Conservation (phyloP, 2,329 filamentous ascomycete species). For the Stagonosporopsis tanaceti region DNA sequence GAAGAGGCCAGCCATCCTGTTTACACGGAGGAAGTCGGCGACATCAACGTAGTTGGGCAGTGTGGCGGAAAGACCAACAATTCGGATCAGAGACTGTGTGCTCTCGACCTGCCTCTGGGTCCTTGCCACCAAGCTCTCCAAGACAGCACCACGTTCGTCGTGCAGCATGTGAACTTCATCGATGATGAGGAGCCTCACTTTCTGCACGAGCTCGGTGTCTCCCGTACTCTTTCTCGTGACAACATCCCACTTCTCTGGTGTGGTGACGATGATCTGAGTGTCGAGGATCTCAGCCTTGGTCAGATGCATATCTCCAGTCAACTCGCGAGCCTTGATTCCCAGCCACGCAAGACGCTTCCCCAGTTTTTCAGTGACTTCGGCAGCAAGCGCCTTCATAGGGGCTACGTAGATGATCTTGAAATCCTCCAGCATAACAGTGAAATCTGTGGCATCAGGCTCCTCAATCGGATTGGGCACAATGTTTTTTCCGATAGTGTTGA, state of each 20-base stretch:
- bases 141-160: constrained; percentile 92
- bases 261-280: constrained; percentile 98
- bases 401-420: constrained; percentile 99
- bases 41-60: constrained; percentile 97
- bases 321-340: constrained; percentile 87
- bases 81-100: constrained; percentile 95
- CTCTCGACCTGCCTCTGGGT: constrained; percentile 97
- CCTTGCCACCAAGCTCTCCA: constrained; percentile 93
- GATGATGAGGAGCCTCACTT: constrained; percentile 93
- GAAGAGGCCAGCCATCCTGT: constrained; percentile 89
- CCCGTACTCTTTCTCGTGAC: constrained; percentile 96
- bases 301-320: constrained; percentile 98
- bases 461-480: constrained; percentile 81
- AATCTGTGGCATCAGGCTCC: constrained; percentile 75
- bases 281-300: constrained; percentile 95
- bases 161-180: constrained; percentile 99
- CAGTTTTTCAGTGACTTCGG: constrained; percentile 94
- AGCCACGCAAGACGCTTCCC: constrained; percentile 93
- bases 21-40: constrained; percentile 95
- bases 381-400: constrained; percentile 97
- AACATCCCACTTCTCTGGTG: constrained; percentile 99
- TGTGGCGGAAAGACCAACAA: constrained; percentile 93
- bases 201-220: constrained; percentile 96
- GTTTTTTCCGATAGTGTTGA: constrained; percentile 90
- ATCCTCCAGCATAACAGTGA: constrained; percentile 81